These are phyloP conservation scores for Pugionium cornutum DNA, from an alignment of 345 rosid genomes.

Conservation along the genomic window DNA sequence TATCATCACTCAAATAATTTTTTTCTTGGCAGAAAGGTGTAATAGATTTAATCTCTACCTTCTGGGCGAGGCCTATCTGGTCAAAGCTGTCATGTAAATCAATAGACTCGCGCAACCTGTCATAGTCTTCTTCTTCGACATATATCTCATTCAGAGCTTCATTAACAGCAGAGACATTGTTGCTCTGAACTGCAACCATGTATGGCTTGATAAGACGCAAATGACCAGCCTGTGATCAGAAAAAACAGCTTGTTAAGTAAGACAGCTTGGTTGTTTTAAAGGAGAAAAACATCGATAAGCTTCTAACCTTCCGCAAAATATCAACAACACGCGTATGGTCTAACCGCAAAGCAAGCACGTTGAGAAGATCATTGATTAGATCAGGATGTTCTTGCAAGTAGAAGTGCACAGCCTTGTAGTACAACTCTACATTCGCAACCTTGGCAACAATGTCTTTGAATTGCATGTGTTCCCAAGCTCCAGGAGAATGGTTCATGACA, in stretches of 20 bases:
- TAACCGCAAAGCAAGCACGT: constrained; percentile 89
- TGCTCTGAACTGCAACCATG: constrained; percentile 96
- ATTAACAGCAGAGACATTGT: constrained; percentile 87
- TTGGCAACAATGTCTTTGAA: constrained; percentile 90
- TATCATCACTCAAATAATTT: not conserved
- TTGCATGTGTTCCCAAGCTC: constrained; percentile 99
- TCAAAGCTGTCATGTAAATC: constrained; percentile 92
- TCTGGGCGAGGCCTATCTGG: constrained; percentile 90
- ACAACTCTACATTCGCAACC: constrained; percentile 93
- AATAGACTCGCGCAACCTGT: constrained; percentile 86
- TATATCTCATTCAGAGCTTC: constrained; percentile 93
- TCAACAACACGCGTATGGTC: constrained; percentile 98
- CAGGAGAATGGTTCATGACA: constrained; percentile 98
- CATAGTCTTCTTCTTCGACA: constrained; percentile 94
- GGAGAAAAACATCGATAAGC: not conserved
- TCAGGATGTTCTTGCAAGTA: constrained; percentile 98
- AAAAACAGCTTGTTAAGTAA: constrained; percentile 3
- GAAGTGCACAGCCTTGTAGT: constrained; percentile 98
- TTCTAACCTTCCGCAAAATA: constrained; percentile 87
- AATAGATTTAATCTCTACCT: constrained; percentile 46
- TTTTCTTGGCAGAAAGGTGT: not conserved
- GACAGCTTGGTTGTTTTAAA: not conserved
- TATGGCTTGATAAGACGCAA: constrained; percentile 91
- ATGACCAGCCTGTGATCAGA: constrained; percentile 78
- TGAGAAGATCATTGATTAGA: constrained; percentile 86